These are phyloP conservation scores for Parascedosporium putredinis DNA, from an alignment of 2,329 filamentous ascomycete genomes.

Conservation along the genomic window DNA sequence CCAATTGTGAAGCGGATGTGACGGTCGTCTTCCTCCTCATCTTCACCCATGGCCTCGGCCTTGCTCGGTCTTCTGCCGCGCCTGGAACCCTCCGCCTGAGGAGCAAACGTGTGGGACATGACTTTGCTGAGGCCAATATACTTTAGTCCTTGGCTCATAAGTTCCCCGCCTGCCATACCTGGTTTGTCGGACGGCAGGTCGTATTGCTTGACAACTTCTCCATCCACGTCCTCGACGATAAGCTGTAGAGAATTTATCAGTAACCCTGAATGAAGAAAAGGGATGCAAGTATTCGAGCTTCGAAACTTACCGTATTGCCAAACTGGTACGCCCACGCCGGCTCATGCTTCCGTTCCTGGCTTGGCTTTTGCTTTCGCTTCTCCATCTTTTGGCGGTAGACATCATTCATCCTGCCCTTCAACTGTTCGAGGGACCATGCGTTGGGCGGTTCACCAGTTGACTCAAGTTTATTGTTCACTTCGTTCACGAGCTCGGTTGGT, in stretches of 20 bases:
- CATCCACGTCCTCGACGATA: slow-evolving; percentile 79
- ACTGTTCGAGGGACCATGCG: slow-evolving; percentile 23
- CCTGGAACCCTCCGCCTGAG: slow-evolving; percentile 12
- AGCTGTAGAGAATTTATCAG: slow-evolving; percentile 41
- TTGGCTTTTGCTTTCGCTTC: slow-evolving; percentile 50
- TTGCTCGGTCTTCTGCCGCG: slow-evolving; percentile 17
- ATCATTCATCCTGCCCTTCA: slow-evolving; percentile 40
- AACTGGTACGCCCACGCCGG: slow-evolving; percentile 79
- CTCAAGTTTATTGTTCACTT: slow-evolving; percentile 16
- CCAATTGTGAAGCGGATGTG: slow-evolving; percentile 68
- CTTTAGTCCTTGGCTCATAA: slow-evolving; percentile 36
- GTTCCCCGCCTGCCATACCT: slow-evolving; percentile 25
- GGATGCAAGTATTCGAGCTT: not conserved
- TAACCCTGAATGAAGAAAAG: not conserved
- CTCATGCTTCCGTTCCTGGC: slow-evolving; percentile 47
- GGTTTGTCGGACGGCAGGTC: slow-evolving; percentile 52
- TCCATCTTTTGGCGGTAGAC: slow-evolving; percentile 51
- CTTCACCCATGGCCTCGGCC: slow-evolving; percentile 20
- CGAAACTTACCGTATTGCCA: slow-evolving; percentile 56
- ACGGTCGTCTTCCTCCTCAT: slow-evolving; percentile 54
- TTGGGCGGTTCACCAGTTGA: slow-evolving; percentile 6
- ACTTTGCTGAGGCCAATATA: slow-evolving; percentile 39
- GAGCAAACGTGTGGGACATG: slow-evolving; percentile 5
- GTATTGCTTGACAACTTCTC: slow-evolving; percentile 78
- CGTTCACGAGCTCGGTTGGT: slow-evolving; percentile 13